These are phyloP conservation scores for Herpetospermum pedunculosum DNA, from an alignment of 306 rosid species.

Conservation along the genomic window DNA sequence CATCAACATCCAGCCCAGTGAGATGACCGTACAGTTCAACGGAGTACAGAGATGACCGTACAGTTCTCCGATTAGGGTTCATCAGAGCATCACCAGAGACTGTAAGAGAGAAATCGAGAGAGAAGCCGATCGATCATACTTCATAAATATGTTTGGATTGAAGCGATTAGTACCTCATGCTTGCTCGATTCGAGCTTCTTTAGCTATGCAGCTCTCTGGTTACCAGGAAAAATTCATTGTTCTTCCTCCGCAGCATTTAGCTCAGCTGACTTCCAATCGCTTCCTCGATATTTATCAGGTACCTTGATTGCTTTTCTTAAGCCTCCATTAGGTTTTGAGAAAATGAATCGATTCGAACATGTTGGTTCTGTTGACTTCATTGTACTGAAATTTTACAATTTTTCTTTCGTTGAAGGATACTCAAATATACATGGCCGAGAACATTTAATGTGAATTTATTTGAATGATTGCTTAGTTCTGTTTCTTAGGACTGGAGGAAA, in stretches of 20 bases:
- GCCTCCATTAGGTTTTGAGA: neutral
- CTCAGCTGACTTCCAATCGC: slow-evolving; percentile 61
- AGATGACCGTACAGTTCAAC: neutral
- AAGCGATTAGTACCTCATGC: slow-evolving; percentile 29
- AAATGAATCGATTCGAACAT: neutral
- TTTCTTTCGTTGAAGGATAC: neutral
- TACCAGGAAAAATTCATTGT: slow-evolving; percentile 17
- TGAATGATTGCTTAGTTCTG: neutral
- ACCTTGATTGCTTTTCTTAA: neutral
- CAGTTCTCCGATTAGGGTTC: slow-evolving; percentile 9
- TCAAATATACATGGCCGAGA: neutral
- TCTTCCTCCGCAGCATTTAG: slow-evolving; percentile 36
- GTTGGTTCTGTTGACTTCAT: neutral
- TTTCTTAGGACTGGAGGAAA: neutral
- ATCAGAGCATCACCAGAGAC: neutral
- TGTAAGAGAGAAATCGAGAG: neutral
- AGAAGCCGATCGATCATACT: neutral
- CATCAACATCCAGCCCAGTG: neutral
- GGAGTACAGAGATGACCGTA: neutral
- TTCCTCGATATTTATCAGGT: slow-evolving; percentile 78
- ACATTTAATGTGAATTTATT: neutral
- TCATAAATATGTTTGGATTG: slow-evolving; percentile 35
- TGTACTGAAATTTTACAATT: no score
- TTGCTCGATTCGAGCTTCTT: slow-evolving; percentile 22
- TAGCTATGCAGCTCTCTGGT: slow-evolving; percentile 15